These are phyloP conservation scores for Clarireedia paspali DNA, from an alignment of 2,329 filamentous ascomycete species.

Conservation along the genomic window DNA sequence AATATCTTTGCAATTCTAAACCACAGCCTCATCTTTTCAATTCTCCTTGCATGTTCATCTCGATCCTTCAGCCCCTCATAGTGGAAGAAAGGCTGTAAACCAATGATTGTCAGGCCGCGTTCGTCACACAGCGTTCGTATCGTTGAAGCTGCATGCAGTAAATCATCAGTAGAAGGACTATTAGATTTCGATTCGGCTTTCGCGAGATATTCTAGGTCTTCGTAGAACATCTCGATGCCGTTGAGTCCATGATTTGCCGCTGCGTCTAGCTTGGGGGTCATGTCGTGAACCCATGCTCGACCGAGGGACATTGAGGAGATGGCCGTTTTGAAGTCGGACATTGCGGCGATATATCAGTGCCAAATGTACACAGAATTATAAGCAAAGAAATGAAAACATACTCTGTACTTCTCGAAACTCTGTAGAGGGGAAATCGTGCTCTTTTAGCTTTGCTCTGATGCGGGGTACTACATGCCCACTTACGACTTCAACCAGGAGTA, in stretches of 20 bases:
- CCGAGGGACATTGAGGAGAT: constrained; percentile 75
- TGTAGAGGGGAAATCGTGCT: not conserved
- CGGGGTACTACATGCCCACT: not conserved
- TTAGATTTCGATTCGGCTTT: not conserved
- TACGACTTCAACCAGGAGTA: not conserved
- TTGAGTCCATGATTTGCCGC: constrained; percentile 55
- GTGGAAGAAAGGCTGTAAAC: constrained; percentile 69
- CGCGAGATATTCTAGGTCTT: constrained; percentile 58
- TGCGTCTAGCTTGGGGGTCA: constrained; percentile 60
- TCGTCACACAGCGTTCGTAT: constrained; percentile 51
- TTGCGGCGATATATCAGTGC: not conserved
- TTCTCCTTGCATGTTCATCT: constrained; percentile 43
- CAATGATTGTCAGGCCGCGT: constrained; percentile 51
- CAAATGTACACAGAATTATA: not conserved
- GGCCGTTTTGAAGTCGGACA: constrained; percentile 44
- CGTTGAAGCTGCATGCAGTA: constrained; percentile 38
- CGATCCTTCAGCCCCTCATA: constrained; percentile 67
- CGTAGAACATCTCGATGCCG: constrained; percentile 69
- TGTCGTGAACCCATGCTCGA: constrained; percentile 45
- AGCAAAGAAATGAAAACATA: not conserved
- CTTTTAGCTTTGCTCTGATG: not conserved
- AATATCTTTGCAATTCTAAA: constrained; percentile 49
- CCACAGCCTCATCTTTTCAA: constrained; percentile 64
- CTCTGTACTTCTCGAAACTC: not conserved
- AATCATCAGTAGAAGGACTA: constrained; percentile 24